A percentile compares a stretch with the other conserved stretches of the same genome.
Conservation (phyloP, 1,284 basidiomycete genomes). For the Trametes hirsuta region DNA sequence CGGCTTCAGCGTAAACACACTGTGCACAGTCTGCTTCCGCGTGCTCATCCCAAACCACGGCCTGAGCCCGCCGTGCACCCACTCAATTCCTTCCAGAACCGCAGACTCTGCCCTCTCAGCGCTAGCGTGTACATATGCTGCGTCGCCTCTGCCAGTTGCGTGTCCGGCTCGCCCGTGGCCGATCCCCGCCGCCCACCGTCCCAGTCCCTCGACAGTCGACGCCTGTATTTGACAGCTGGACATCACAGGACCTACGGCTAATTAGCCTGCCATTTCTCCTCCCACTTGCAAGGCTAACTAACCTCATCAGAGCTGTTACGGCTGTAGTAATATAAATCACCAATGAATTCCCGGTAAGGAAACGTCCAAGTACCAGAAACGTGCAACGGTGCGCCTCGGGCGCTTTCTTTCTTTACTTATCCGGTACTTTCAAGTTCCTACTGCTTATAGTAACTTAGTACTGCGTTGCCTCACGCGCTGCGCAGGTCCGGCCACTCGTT, state of each 20-base stretch:
- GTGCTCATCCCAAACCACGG: slow-evolving; percentile 76
- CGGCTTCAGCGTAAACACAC: slow-evolving; percentile 75
- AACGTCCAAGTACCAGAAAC: too few relatives aligned
- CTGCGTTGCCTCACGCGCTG: background rate
- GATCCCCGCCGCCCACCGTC: background rate
- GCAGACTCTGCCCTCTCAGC: slow-evolving; percentile 71
- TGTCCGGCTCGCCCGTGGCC: background rate
- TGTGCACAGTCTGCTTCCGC: slow-evolving; percentile 62
- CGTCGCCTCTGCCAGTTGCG: slow-evolving; percentile 37
- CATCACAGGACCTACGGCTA: too few relatives aligned
- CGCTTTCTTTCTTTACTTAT: too few relatives aligned
- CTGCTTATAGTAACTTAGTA: too few relatives aligned
- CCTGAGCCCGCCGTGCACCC: slow-evolving; percentile 55
- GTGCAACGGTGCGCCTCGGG: too few relatives aligned
- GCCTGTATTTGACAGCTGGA: too few relatives aligned
- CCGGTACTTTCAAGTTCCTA: background rate
- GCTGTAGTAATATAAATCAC: too few relatives aligned
- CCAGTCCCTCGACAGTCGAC: background rate
- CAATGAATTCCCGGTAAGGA: too few relatives aligned
- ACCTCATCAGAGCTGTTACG: too few relatives aligned
- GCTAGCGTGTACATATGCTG: slow-evolving; percentile 73
- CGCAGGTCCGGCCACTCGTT: background rate
- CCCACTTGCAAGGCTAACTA: too few relatives aligned
- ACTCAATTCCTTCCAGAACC: slow-evolving; percentile 57
- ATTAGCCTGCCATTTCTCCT: too few relatives aligned